phyloP scores from a whole-genome alignment of 495 filamentous ascomycete species.

The Talaromyces liani region DNA sequence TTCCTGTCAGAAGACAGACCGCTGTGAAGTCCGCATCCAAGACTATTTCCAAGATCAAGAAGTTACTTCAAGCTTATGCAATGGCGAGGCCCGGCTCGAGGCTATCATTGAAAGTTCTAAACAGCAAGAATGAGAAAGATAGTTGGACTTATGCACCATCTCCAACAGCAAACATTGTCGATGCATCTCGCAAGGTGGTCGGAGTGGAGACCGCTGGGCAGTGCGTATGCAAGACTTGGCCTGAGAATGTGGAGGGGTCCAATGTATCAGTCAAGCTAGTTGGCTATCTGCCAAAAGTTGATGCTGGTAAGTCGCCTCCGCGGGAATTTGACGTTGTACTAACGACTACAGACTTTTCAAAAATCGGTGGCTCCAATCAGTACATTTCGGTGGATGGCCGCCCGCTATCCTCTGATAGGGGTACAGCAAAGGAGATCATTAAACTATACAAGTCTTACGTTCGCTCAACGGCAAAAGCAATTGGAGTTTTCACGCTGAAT shows the following conservation, averaged over 20 bases:
- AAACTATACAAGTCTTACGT: slow-evolving; percentile 52
- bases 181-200: slow-evolving; percentile 64
- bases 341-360: slow-evolving; percentile 35
- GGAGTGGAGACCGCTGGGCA: slow-evolving; percentile 55
- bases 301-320: slow-evolving; percentile 26
- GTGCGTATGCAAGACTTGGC: slow-evolving; percentile 36
- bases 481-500: slow-evolving; percentile 21
- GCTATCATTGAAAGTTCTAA: slow-evolving; percentile 61
- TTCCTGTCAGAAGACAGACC: slow-evolving; percentile 70
- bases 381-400: slow-evolving; percentile 74
- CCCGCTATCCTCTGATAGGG: slow-evolving; percentile 57
- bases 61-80: slow-evolving; percentile 66
- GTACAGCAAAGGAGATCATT: slow-evolving; percentile 59
- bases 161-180: slow-evolving; percentile 41
- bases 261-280: slow-evolving; percentile 29
- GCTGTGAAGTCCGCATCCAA: slow-evolving; percentile 55
- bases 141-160: slow-evolving; percentile 70
- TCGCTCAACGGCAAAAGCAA: slow-evolving; percentile 26
- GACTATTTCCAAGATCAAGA: slow-evolving; percentile 55
- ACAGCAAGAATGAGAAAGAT: slow-evolving; percentile 50
- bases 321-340: neutral
- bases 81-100: slow-evolving; percentile 58
- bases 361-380: slow-evolving; percentile 49
- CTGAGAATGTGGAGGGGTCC: slow-evolving; percentile 7
- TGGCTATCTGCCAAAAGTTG: slow-evolving; percentile 51